These are phyloP conservation scores for Tetragonia tetragonoides DNA, from an alignment of 148 eudicot genomes.

Conservation along the genomic window DNA sequence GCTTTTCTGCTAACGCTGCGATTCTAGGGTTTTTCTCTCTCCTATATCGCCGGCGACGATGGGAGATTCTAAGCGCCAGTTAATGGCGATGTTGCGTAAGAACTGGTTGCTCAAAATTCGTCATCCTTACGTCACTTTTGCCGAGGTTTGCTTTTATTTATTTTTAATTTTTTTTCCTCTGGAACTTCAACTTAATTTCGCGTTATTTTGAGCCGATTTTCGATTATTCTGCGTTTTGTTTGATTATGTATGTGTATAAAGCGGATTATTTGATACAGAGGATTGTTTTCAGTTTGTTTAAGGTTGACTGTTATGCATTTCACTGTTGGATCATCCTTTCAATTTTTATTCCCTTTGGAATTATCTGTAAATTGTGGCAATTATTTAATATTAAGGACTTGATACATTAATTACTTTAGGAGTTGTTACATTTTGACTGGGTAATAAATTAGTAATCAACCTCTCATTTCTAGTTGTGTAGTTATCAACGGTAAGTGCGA, in stretches of 20 bases:
- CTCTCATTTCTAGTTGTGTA: no score
- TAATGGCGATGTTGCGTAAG: slow-evolving; percentile 91
- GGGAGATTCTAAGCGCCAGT: slow-evolving; percentile 56
- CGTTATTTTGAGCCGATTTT: neutral
- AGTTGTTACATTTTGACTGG: no score
- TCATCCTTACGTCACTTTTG: slow-evolving; percentile 73
- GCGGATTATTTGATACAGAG: neutral
- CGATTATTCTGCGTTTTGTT: neutral
- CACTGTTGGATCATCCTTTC: slow-evolving; percentile 10
- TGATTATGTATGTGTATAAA: no score
- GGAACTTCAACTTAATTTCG: neutral
- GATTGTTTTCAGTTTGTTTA: neutral
- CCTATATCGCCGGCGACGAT: slow-evolving; percentile 21
- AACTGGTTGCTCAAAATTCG: slow-evolving; percentile 94
- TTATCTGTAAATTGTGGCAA: no score
- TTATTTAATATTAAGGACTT: no score
- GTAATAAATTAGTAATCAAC: no score
- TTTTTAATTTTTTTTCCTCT: neutral
- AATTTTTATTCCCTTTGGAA: neutral
- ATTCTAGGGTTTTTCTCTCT: slow-evolving; percentile 16
- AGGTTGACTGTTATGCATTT: slow-evolving; percentile 2
- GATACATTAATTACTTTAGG: no score
- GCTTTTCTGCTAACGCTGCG: neutral
- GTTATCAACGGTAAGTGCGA: no score
- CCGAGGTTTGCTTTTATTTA: slow-evolving; percentile 51